Conservation (phyloP, 805 yeast genomes). For the Kodamaea fukazawae region DNA sequence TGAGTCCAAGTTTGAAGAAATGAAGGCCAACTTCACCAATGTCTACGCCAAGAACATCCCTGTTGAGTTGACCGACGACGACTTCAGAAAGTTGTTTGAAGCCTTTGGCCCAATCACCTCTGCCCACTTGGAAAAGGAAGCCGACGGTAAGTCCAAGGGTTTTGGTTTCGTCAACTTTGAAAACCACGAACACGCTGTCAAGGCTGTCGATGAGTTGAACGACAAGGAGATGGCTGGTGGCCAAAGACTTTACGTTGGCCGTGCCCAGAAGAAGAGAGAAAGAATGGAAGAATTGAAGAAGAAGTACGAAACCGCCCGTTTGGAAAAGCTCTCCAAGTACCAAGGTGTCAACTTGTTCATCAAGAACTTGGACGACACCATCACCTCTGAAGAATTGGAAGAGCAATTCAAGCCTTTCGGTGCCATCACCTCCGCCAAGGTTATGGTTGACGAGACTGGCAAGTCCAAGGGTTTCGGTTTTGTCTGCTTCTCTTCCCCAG, state of each 20-base stretch:
- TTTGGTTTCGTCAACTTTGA: constrained; percentile 94
- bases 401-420: constrained; percentile 95
- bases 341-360: constrained; percentile 97
- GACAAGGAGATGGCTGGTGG: constrained; percentile 80
- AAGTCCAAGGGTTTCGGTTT: constrained; percentile 98
- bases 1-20: constrained; percentile 85
- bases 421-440: constrained; percentile 91
- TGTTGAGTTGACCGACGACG: constrained; percentile 63
- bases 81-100: constrained; percentile 68
- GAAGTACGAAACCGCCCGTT: constrained; percentile 88
- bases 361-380: constrained; percentile 91
- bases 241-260: constrained; percentile 88
- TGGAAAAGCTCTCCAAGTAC: constrained; percentile 88
- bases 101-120: constrained; percentile 82
- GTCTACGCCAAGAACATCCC: constrained; percentile 91
- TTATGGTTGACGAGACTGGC: constrained; percentile 92
- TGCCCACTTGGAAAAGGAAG: constrained; percentile 72
- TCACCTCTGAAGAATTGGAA: constrained; percentile 86
- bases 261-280: constrained; percentile 99
- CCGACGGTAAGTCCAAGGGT: constrained; percentile 87
- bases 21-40: constrained; percentile 92
- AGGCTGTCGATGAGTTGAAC: constrained; percentile 90
- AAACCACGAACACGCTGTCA: constrained; percentile 80
- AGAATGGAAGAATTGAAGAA: constrained; percentile 93
- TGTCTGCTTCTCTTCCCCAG: constrained; percentile 96